Conservation (phyloP, 129 eudicot species). For the Flaveria linearis region DNA sequence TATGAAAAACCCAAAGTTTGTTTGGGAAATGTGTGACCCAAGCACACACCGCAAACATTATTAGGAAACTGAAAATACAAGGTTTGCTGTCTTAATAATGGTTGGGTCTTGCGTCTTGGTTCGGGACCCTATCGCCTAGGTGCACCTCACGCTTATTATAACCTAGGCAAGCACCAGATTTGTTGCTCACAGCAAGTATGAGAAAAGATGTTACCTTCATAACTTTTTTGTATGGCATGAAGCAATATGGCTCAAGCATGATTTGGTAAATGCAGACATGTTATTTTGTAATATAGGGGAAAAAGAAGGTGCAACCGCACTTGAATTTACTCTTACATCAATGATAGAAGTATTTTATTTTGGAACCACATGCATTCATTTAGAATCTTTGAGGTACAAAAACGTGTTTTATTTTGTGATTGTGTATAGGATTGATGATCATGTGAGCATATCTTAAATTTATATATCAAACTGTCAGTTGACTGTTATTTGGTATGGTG, state of each 20-base stretch:
- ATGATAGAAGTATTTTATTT: not conserved
- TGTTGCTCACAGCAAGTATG: not conserved
- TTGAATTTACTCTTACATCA: not conserved
- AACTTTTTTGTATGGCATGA: not conserved
- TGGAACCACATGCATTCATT: not conserved
- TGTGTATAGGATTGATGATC: not conserved
- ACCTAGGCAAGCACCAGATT: not conserved
- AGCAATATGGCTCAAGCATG: not conserved
- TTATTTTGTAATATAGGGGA: too few species aligned
- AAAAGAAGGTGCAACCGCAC: not conserved
- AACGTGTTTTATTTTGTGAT: not conserved
- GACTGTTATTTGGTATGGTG: conserved; percentile 6
- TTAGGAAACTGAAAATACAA: too few species aligned
- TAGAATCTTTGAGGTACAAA: not conserved
- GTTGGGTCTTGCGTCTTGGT: too few species aligned
- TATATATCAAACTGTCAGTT: not conserved
- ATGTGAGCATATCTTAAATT: not conserved
- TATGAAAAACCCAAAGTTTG: too few species aligned
- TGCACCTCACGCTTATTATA: too few species aligned
- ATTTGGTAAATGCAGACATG: too few species aligned
- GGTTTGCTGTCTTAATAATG: too few species aligned
- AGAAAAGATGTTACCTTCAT: not conserved
- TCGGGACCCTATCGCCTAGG: too few species aligned
- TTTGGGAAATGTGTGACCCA: too few species aligned
- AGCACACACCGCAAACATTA: too few species aligned